Evolutionary conservation across 73 alveolate genomes (phyloP), one percentile per base, ranked within the genome.

Genomic region (Uronychia binucleata): DNA sequence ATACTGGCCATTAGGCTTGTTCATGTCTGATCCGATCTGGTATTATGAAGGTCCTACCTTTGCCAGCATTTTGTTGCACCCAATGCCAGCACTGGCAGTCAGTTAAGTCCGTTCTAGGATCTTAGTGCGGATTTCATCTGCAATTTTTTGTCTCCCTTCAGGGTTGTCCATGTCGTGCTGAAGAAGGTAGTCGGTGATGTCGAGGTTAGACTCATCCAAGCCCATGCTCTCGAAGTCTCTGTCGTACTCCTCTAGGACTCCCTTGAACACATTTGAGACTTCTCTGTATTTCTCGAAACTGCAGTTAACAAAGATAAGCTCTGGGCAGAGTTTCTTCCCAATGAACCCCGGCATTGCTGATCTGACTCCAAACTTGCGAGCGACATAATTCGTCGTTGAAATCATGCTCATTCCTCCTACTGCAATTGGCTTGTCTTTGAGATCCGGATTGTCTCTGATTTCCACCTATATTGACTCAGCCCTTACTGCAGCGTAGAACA

Each of bases 271-370:
- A 28, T 30, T 74, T 26, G 91, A 86, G 28, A 92, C 93, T 26
- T 78, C 91, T 82, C 81, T 90, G 82, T 98, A 98, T 86, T 93
- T 95, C 28, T 92, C 88, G 84, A 90, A 91, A 79, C 96, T 93
- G 57, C 88, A 85, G 77, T 87, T 93, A 0, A 97, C 90, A 34
- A 98, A 95, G 75, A 90, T 95, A 34, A 98, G 92, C 30, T 98
- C 93, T n/a, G 98, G 98, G 83, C 99, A 98, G 33, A 98, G 91
- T 86, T 95, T 96, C 82, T 95, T 91, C n/a, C 99, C 99, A 30
- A 98, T 97, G 91, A 98, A 98, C 8, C 99, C 99, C 27, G 99
- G 99, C 99, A 98, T 98, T 11, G 99, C 99, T 58, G 99, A 94
- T 34, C 99, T 89, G 33, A 98, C 99, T 8, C 99, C 99, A 83